Conservation (phyloP, 2,329 filamentous ascomycete species). For the Colletotrichum magnum region DNA sequence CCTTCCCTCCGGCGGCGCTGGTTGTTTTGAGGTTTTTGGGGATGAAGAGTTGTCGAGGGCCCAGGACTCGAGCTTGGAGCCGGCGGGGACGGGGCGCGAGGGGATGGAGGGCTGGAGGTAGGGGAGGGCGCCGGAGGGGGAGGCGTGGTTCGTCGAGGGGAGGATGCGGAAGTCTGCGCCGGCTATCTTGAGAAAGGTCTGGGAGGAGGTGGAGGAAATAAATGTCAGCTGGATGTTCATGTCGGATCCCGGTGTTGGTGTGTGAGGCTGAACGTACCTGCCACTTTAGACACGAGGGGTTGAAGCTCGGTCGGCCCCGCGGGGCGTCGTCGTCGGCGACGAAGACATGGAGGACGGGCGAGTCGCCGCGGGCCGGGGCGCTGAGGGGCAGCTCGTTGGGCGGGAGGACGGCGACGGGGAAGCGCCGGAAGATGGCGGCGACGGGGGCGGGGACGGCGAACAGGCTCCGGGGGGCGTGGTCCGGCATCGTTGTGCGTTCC, state of each 20-base stretch:
- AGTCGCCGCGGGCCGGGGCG: slow-evolving; percentile 57
- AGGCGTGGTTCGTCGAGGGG: slow-evolving; percentile 92
- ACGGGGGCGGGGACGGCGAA: slow-evolving; percentile 80
- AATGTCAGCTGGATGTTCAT: neutral
- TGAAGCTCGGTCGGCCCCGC: slow-evolving; percentile 81
- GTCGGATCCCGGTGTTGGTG: neutral
- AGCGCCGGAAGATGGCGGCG: slow-evolving; percentile 85
- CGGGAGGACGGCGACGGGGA: slow-evolving; percentile 83
- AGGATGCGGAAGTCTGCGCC: slow-evolving; percentile 76
- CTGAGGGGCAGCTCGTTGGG: slow-evolving; percentile 81
- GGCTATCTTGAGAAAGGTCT: slow-evolving; percentile 88
- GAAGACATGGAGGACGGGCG: slow-evolving; percentile 82
- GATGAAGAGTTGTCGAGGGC: slow-evolving; percentile 64
- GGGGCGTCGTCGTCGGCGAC: slow-evolving; percentile 73
- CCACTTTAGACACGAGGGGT: slow-evolving; percentile 95
- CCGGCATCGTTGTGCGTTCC: slow-evolving; percentile 40
- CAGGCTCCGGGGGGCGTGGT: slow-evolving; percentile 49
- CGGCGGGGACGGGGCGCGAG: slow-evolving; percentile 68
- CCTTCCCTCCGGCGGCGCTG: slow-evolving; percentile 55
- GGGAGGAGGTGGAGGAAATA: neutral
- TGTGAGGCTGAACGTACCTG: slow-evolving; percentile 76
- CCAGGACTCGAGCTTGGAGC: slow-evolving; percentile 77
- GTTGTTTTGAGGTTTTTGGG: slow-evolving; percentile 30
- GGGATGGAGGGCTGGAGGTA: slow-evolving; percentile 78
- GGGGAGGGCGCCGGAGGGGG: slow-evolving; percentile 88